Conservation (phyloP, 1,284 basidiomycete species). For the Bjerkandera adusta region DNA sequence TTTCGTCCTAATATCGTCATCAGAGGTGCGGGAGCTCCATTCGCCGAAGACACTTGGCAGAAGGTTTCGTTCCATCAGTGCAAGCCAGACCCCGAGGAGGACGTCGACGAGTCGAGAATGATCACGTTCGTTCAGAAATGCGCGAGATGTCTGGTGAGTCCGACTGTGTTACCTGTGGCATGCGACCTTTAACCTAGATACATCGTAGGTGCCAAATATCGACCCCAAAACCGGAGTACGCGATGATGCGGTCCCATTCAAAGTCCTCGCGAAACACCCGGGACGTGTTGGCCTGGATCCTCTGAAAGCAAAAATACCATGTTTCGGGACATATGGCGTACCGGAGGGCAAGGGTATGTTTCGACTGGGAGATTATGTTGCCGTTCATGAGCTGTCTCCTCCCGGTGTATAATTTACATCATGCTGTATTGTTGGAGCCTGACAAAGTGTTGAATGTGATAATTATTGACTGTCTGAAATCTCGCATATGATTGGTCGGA, state of each 20-base stretch:
- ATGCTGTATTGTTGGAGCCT: too few relatives aligned
- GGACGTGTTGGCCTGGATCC: constrained; percentile 56
- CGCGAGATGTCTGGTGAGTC: constrained; percentile 65
- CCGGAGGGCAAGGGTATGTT: constrained; percentile 47
- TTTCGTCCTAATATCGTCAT: constrained; percentile 76
- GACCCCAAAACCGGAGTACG: constrained; percentile 58
- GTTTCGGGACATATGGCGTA: constrained; percentile 63
- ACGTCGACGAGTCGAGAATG: constrained; percentile 27
- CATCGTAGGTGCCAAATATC: constrained; percentile 74
- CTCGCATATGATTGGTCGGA: too few relatives aligned
- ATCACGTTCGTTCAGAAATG: constrained; percentile 67
- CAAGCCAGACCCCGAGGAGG: constrained; percentile 19
- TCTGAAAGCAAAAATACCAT: constrained; percentile 44
- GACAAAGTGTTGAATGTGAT: too few relatives aligned
- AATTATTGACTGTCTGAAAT: too few relatives aligned
- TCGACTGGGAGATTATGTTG: constrained; percentile 55
- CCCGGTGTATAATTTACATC: too few relatives aligned
- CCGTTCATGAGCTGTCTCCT: constrained; percentile 47
- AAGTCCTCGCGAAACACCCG: constrained; percentile 69
- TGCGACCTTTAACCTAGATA: constrained; percentile 7
- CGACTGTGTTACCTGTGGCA: background rate
- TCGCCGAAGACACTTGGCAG: constrained; percentile 54
- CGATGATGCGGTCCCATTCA: constrained; percentile 74
- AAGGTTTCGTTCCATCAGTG: constrained; percentile 47
- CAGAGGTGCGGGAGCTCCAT: constrained; percentile 48